Percentiles rank a stretch among this genome's conserved stretches.
Conservation (phyloP, 495 filamentous ascomycete genomes). For the Pseudevernia furfuracea region DNA sequence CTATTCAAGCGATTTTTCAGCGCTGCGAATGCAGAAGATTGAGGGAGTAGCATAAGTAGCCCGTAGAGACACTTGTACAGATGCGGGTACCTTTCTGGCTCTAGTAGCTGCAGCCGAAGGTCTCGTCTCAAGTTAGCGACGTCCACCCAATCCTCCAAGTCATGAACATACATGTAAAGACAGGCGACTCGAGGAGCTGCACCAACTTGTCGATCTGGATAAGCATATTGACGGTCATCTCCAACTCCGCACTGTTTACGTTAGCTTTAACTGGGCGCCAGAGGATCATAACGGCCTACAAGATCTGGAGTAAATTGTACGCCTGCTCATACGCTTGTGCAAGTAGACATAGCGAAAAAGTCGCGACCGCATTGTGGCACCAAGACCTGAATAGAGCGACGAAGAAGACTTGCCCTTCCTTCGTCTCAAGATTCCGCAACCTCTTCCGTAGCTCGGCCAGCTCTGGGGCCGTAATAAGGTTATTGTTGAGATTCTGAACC, state of each 20-base stretch:
- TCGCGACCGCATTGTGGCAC: slow-evolving; percentile 98
- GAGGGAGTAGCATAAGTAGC: slow-evolving; percentile 92
- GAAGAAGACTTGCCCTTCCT: slow-evolving; percentile 93
- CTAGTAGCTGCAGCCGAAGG: slow-evolving; percentile 92
- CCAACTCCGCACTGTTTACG: slow-evolving; percentile 71
- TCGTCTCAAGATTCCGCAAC: slow-evolving; percentile 81
- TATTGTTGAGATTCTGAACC: slow-evolving; percentile 99
- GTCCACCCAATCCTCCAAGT: neutral
- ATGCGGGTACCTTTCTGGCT: slow-evolving; percentile 91
- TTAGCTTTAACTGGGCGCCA: slow-evolving; percentile 33
- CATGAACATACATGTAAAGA: slow-evolving; percentile 74
- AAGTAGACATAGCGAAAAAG: slow-evolving; percentile 89
- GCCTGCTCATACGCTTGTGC: slow-evolving; percentile 99
- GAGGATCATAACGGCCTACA: slow-evolving; percentile 49
- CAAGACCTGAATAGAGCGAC: slow-evolving; percentile 89
- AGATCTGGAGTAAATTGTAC: slow-evolving; percentile 92
- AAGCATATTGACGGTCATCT: slow-evolving; percentile 98
- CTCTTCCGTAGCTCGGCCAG: slow-evolving; percentile 84
- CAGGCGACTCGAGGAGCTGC: slow-evolving; percentile 92
- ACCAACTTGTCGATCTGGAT: slow-evolving; percentile 99
- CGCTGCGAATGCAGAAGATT: slow-evolving; percentile 93
- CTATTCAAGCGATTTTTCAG: slow-evolving; percentile 95
- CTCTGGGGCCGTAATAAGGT: slow-evolving; percentile 94
- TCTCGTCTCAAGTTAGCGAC: slow-evolving; percentile 42
- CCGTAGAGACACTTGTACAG: slow-evolving; percentile 98